A percentile compares a stretch with the other conserved stretches of the same genome.
Evolutionary conservation across 139 green algal genomes (phyloP).

Genomic region (Yamagishiella unicocca): DNA sequence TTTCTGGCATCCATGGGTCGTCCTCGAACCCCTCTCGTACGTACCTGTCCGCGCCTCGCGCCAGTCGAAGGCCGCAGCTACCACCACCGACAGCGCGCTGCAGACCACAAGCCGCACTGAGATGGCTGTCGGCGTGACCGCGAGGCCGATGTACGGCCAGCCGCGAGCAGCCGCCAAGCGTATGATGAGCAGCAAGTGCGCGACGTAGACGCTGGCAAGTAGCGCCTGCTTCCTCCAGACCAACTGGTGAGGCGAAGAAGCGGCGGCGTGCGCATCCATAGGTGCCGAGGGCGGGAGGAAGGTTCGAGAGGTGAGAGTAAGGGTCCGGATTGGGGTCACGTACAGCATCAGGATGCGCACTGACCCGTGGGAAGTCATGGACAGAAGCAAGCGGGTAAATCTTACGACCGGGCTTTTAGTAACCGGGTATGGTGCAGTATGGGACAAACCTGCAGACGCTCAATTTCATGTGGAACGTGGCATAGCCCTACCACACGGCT

Average conservation of each 20-base stretch:
- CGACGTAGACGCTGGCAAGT: neutral
- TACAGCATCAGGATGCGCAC: too few relatives aligned
- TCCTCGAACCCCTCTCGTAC: neutral
- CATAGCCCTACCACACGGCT: too few relatives aligned
- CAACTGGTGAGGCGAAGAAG: neutral
- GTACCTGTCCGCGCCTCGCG: neutral
- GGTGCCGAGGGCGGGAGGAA: too few relatives aligned
- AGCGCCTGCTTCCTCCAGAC: neutral
- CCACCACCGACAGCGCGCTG: neutral
- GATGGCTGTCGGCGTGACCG: neutral
- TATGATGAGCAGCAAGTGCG: neutral
- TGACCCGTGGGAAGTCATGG: too few relatives aligned
- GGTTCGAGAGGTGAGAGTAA: too few relatives aligned
- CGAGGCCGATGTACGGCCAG: slow-evolving; percentile 1
- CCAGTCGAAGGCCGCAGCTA: neutral
- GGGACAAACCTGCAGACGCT: too few relatives aligned
- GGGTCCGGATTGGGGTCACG: too few relatives aligned
- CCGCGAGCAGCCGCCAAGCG: neutral
- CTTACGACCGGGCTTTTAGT: too few relatives aligned
- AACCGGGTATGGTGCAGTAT: too few relatives aligned
- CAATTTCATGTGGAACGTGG: too few relatives aligned
- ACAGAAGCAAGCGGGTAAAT: neutral
- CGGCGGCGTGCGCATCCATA: too few relatives aligned
- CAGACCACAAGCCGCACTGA: neutral
- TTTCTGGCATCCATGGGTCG: too few relatives aligned